Evolutionary conservation across 106 monocot genomes (phyloP).

Genomic region (Platanthera zijinensis): DNA sequence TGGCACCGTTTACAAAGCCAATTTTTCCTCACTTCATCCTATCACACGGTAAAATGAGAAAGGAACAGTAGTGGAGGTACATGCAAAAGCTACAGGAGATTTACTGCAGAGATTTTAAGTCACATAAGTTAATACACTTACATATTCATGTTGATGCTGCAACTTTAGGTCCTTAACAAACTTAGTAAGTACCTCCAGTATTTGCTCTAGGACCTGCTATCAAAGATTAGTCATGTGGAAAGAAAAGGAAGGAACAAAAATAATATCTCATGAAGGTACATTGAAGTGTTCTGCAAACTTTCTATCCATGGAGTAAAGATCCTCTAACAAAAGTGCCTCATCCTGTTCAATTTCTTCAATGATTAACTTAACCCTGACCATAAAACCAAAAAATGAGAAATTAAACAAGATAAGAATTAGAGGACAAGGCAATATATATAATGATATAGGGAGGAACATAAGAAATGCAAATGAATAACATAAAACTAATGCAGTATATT

Average conservation of each 20-base stretch:
- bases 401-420: background rate
- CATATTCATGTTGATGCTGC: constrained; percentile 90
- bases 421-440: too few species aligned
- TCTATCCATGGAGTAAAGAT: constrained; percentile 94
- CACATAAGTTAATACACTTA: constrained; percentile 34
- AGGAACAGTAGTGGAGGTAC: background rate
- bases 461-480: too few species aligned
- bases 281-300: constrained; percentile 96
- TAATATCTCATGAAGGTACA: constrained; percentile 30
- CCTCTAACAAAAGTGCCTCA: constrained; percentile 72
- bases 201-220: constrained; percentile 86
- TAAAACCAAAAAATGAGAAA: background rate
- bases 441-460: too few species aligned
- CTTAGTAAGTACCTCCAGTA: constrained; percentile 75
- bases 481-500: too few species aligned
- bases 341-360: constrained; percentile 93
- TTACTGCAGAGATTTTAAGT: background rate
- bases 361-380: constrained; percentile 80
- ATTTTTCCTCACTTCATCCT: constrained; percentile 89
- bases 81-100: background rate
- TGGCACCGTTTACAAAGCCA: constrained; percentile 98
- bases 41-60: constrained; percentile 19
- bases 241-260: constrained; percentile 2
- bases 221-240: constrained; percentile 6
- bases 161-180: constrained; percentile 95